Evolutionary conservation across 2,329 filamentous ascomycete species (phyloP), one percentile per base, ranked within the genome.

Genomic region (Chaetoscypha palmicola): DNA sequence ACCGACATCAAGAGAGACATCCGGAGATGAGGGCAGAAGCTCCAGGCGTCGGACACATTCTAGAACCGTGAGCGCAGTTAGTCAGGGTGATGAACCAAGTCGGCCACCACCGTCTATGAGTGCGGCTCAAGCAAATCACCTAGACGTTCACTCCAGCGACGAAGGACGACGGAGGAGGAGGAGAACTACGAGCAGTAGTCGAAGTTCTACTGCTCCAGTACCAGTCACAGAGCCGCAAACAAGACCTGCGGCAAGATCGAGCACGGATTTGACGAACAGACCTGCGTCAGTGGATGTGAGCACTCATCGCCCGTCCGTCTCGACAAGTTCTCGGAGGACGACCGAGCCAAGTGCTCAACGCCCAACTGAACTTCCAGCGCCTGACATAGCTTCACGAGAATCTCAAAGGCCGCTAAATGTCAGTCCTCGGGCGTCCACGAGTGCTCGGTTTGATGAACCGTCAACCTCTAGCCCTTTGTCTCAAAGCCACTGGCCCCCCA

Each of bases 181-280:
- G 41, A 66, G 56, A 33, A 74, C 74, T 1, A 68, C 71, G 1
- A 81, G 77, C 51, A 69, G 68, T 5, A 66, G 69, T n/a, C 72
- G 77, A 38, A 77, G 74, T 50, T 66, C 71, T 5, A 79, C 75
- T 4, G 63, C 72, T 2, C 71, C 75, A 2, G 54, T 66, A 14
- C 64, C 65, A 39, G 62, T 67, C 2, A 60, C 68, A 31, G 58
- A 68, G 21, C 67, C 46, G 8, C 45, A 73, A 10, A 58, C 66
- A 20, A 66, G 70, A 40, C 71, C 73, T 32, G 73, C 76, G 10
- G 69, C 75, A 17, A 73, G 76, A 17, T 86, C 84, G 14, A 76
- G 81, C 36, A 83, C 77, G 2, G 83, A 89, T 57, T 65, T 88
- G 7, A 64, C 66, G 2, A 49, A 69, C 4, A 67, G 69, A 32